These are phyloP conservation scores for Creolimax fragrantissima DNA, from an alignment of 78 protist genomes.

Conservation along the genomic window DNA sequence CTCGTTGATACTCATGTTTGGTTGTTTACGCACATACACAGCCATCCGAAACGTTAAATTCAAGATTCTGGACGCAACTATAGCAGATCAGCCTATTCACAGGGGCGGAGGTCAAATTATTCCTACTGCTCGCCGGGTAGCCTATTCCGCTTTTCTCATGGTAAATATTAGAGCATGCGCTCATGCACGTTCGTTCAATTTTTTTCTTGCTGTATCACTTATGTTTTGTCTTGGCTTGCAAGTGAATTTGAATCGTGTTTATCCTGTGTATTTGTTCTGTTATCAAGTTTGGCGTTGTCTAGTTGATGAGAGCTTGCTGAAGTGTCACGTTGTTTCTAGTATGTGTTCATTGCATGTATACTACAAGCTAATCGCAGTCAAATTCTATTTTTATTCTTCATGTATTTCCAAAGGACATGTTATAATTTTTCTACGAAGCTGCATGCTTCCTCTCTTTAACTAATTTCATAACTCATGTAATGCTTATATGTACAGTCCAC, in stretches of 20 bases:
- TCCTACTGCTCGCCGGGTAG: constrained; percentile 87
- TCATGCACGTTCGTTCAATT: background rate
- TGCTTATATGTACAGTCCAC: constrained; percentile 51
- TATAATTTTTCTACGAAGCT: too few relatives aligned
- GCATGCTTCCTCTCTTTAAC: too few relatives aligned
- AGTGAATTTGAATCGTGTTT: too few relatives aligned
- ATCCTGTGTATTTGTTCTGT: constrained; percentile 43
- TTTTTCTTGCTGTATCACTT: background rate
- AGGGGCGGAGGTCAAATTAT: constrained; percentile 80
- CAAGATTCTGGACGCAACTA: constrained; percentile 68
- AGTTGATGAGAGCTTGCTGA: too few relatives aligned
- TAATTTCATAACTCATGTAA: too few relatives aligned
- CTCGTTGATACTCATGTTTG: background rate
- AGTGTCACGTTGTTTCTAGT: too few relatives aligned
- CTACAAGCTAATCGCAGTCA: too few relatives aligned
- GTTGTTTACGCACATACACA: too few relatives aligned
- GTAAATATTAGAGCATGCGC: background rate
- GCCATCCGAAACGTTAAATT: constrained; percentile 73
- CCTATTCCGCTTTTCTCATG: constrained; percentile 63
- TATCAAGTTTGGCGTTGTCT: too few relatives aligned
- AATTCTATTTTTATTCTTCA: too few relatives aligned
- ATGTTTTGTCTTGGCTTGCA: background rate
- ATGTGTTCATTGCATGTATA: too few relatives aligned
- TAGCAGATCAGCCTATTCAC: constrained; percentile 56
- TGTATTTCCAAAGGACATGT: too few relatives aligned